phyloP scores from a whole-genome alignment of 2,329 filamentous ascomycete genomes.

The Cladophialophora exuberans region DNA sequence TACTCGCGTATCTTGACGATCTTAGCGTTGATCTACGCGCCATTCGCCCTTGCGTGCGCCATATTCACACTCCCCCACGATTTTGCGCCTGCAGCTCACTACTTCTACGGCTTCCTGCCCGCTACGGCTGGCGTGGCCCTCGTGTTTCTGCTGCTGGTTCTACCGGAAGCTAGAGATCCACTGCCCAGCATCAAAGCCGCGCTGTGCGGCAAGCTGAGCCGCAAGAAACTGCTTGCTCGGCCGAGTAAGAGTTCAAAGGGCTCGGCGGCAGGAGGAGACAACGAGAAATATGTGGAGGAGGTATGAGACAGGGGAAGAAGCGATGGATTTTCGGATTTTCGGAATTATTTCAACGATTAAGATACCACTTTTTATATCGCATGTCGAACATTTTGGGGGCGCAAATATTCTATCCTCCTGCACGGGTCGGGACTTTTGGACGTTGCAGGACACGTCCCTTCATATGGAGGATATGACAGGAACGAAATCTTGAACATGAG shows the following conservation, averaged over 20 bases:
- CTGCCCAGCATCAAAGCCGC: constrained; percentile 22
- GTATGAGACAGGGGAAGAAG: constrained; percentile 6
- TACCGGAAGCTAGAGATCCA: constrained; percentile 28
- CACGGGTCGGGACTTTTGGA: too few species aligned
- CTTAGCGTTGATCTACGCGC: constrained; percentile 28
- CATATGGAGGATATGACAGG: too few species aligned
- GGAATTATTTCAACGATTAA: background rate
- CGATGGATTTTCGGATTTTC: background rate
- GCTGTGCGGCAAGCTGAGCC: constrained; percentile 25
- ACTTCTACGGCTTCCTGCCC: constrained; percentile 28
- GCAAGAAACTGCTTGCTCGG: constrained; percentile 25
- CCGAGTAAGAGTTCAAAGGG: constrained; percentile 16
- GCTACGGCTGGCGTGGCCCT: constrained; percentile 26
- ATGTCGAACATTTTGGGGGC: too few species aligned
- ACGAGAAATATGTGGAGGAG: constrained; percentile 25
- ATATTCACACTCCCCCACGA: constrained; percentile 29
- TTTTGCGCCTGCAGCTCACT: constrained; percentile 28
- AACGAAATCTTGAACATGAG: too few species aligned
- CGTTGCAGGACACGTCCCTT: too few species aligned
- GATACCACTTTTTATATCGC: too few species aligned
- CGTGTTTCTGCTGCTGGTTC: constrained; percentile 26
- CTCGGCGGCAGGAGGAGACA: background rate
- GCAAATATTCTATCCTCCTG: too few species aligned
- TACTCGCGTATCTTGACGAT: constrained; percentile 30
- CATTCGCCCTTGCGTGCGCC: constrained; percentile 28